phyloP scores from a whole-genome alignment of 73 alveolate genomes.

The Paramecium tetraurelia region DNA sequence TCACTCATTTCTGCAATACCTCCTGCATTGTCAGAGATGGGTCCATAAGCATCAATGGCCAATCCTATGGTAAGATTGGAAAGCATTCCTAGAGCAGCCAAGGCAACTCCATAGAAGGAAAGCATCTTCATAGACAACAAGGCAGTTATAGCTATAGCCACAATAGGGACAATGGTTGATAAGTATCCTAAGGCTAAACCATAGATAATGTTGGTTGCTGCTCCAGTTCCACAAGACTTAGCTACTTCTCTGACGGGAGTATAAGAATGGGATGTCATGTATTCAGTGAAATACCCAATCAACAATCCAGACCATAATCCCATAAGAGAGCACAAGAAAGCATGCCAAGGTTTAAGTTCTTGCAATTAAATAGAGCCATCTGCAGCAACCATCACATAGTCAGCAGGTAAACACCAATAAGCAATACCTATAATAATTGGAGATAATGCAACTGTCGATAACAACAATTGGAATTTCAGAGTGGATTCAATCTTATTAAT shows the following conservation, averaged over 20 bases:
- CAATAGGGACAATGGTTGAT: conserved; percentile 83
- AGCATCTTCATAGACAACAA: conserved; percentile 73
- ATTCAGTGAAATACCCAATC: conserved; percentile 86
- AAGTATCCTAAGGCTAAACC: conserved; percentile 94
- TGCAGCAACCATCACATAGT: conserved; percentile 56
- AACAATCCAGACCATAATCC: conserved; percentile 90
- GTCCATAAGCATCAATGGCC: conserved; percentile 94
- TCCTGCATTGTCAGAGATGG: conserved; percentile 97
- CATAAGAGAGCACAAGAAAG: conserved; percentile 69
- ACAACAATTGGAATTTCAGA: conserved; percentile 57
- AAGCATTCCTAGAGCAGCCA: conserved; percentile 97
- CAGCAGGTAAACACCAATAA: conserved; percentile 64
- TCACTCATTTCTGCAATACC: conserved; percentile 97
- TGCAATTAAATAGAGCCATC: neutral
- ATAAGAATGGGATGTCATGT: conserved; percentile 91
- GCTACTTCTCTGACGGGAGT: conserved; percentile 92
- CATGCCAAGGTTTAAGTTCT: conserved; percentile 13
- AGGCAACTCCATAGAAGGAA: conserved; percentile 89
- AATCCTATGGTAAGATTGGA: conserved; percentile 87
- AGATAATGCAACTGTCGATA: conserved; percentile 65
- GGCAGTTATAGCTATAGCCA: conserved; percentile 79
- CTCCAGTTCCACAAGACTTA: conserved; percentile 89
- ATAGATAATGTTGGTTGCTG: conserved; percentile 94
- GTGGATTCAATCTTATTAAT: conserved; percentile 65
- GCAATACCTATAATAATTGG: conserved; percentile 63